Base-by-base conservation (phyloP, 1,139 yeast species). In the Pichia inconspicua region DNA sequence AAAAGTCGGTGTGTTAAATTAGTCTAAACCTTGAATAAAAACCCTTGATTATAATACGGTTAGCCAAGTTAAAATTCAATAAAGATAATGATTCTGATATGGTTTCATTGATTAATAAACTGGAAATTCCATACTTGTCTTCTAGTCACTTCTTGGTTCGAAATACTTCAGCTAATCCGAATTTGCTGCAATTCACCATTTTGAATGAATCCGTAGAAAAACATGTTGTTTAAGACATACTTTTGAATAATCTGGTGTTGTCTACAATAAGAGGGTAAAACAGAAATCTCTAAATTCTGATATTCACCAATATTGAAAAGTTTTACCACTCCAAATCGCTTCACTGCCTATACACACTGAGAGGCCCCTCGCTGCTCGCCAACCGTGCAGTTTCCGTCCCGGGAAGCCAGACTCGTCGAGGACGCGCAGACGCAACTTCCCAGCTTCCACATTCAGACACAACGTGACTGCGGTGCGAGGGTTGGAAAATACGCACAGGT, bases 231-330 rank as follows among this genome's bases (percentile, higher is more conserved):
- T 9, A 9, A 40, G 27, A 50, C 53, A 39, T 50, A 50, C 53
- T 50, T 41, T 50, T 50, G 46, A 45, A 36, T 51, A 45, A 48
- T 51, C 54, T 49, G 52, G 49, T 47, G 46, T 48, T 48, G 51
- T 48, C 47, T 45, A 34, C 30, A 37, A 22, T 7, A 37, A 37
- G 40, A 37, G 27, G 25, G 40, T 37, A 37, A 37, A 37, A 22
- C 40, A 37, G n/a, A 37, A 12, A 22, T 19, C n/a, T 37, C 25
- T 19, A 37, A 15, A 37, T 37, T 19, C 27, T 12, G 15, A 37
- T 22, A 9, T 10, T 37, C 28, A 11, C 15, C 27, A 37, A 37
- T 11, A 19, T 37, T 37, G 40, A 37, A 37, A 37, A 37, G 40
- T 37, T 37, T 37, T 37, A 37, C 28, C 14, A 19, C 22, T n/a